Evolutionary conservation across 148 eudicot genomes (phyloP), one percentile per base, ranked within the genome.

Genomic region (Rhododendron kiyosumense): DNA sequence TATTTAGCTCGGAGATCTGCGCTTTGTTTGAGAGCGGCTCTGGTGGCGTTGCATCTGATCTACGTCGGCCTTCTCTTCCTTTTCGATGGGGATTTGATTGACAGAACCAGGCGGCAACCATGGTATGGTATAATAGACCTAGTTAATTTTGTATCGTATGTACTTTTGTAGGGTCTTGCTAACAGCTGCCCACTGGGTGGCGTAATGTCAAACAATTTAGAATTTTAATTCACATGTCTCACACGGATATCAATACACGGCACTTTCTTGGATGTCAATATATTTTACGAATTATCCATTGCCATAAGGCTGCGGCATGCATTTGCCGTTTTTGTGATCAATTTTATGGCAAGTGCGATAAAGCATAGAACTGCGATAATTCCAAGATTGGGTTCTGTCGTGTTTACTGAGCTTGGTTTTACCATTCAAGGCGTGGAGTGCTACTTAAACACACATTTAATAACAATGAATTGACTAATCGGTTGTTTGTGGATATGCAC

Each of bases 1-100:
- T 49, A 76, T 88, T 82, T 57, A 97, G 99, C 77, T 91, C 93
- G 96, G 85, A 91, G 98, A 92, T 92, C 98, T 75, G 87, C 94
- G 8, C 17, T 93, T 57, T 92, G 91, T 61, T 86, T 95, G 90
- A 95, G 90, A 91, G 34, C 89, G 20, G 91, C 89, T 26, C 87
- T 97, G 90, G 94, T 97, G 85, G 15, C 85, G 81, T 88, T 97
- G 74, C 99, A 97, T 90, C 85, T 94, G 45, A 28, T 90, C 80
- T 95, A 86, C 75, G 87, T 88, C 59, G 92, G 93, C 15, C 78
- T 92, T 83, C 88, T 95, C 28, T 86, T 94, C 84, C 61, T 91
- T 13, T 83, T 94, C 28, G 94, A 97, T 83, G 45, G 11, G 20
- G 89, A 92, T 81, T 90, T 97, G 87, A 85, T 93, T n/a, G 87